phyloP scores from a whole-genome alignment of 2,329 filamentous ascomycete genomes.

The Aspergillus terreus region DNA sequence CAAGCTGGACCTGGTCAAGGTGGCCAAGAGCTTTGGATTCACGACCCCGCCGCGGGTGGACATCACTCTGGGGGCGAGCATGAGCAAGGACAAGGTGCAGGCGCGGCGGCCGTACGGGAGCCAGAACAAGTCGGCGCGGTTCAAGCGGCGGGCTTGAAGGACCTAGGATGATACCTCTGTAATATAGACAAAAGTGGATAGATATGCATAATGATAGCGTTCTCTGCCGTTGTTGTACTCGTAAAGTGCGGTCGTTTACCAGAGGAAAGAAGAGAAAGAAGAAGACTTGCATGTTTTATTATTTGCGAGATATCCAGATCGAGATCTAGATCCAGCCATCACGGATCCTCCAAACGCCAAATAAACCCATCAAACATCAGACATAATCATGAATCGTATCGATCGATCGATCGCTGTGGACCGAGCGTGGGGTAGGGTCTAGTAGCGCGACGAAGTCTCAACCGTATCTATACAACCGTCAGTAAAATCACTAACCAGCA shows the following conservation, averaged over 20 bases:
- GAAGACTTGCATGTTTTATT: too few species aligned
- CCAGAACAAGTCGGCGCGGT: conserved; percentile 59
- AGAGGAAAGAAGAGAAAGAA: too few species aligned
- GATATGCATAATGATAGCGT: background rate
- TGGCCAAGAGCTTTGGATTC: conserved; percentile 83
- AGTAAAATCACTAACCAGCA: background rate
- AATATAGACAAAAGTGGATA: background rate
- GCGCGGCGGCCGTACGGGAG: conserved; percentile 71
- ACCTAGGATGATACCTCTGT: conserved; percentile 20
- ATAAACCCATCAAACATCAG: background rate
- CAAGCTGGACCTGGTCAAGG: conserved; percentile 76
- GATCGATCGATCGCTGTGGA: background rate
- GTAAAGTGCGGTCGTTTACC: too few species aligned
- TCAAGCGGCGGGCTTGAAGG: conserved; percentile 38
- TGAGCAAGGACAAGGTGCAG: conserved; percentile 70
- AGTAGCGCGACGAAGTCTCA: background rate
- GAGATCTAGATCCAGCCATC: too few species aligned
- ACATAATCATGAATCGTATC: background rate
- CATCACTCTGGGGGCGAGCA: conserved; percentile 70
- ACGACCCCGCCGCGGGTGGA: conserved; percentile 72
- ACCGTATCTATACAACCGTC: background rate
- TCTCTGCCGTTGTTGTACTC: background rate
- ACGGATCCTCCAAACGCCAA: too few species aligned
- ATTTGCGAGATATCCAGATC: too few species aligned
- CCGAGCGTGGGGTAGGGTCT: background rate